Evolutionary conservation across 106 monocot genomes (phyloP), one percentile per base, ranked within the genome.

Genomic region (Platanthera zijinensis): DNA sequence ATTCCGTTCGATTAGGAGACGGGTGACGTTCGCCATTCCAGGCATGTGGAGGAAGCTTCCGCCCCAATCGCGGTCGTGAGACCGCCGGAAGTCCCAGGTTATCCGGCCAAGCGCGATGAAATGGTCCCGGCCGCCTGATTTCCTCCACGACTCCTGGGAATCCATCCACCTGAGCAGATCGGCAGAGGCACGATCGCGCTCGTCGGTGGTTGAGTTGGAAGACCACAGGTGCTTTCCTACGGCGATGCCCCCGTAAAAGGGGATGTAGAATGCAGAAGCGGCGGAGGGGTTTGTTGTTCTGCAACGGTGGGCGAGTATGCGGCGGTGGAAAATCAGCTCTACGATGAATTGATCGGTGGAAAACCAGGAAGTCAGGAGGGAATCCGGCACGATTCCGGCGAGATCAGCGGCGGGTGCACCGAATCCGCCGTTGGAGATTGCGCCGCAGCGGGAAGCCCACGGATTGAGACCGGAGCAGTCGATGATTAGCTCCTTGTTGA

Each of bases 201-300:
- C 80, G 47, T 52, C 62, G 52, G 83, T 73, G 63, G 86, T 88
- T 78, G 77, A 54, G 69, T 69, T 82, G 50, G 53, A 12, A 19
- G 83, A 78, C 91, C 89, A 97, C 30, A 94, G 84, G 80, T 86
- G 83, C 67, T 84, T 82, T 9, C 86, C 89, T 18, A 94, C 84
- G 57, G 93, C 87, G 51, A 96, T 86, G 48, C 96, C 93, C 7
- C 79, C 94, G 85, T 97, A 97, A 83, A 97, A 97, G 53, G 96
- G 94, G 50, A 97, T 80, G 86, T 87, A 97, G 79, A 91, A 94
- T 45, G 89, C 96, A 46, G 87, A 17, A 18, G 96, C 93, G 8
- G 69, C 18, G 13, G 85, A 76, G 17, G 91, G 81, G 77, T 87
- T 56, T 10, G 19, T 11, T 25, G 94, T 85, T n/a, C 91, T 83